Percentiles rank a stretch among this genome's conserved stretches.
Conservation (phyloP, 2,329 filamentous ascomycete species). For the Fusarium domesticum region DNA sequence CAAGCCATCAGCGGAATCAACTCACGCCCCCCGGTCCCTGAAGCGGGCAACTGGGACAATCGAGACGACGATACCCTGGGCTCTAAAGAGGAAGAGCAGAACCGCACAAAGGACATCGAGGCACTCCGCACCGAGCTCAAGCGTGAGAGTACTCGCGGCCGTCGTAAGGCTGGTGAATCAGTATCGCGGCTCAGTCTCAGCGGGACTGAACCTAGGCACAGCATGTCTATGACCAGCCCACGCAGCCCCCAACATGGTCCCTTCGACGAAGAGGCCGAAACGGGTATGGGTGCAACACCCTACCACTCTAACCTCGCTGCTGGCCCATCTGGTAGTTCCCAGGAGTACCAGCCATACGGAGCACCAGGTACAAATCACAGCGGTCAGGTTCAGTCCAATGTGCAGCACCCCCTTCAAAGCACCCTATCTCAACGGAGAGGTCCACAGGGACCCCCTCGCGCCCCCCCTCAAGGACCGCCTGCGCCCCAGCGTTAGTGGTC, state of each 20-base stretch:
- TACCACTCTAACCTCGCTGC: slow-evolving; percentile 32
- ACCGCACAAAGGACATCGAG: slow-evolving; percentile 39
- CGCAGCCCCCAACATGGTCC: slow-evolving; percentile 33
- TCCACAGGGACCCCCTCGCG: slow-evolving; percentile 16
- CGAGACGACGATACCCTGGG: slow-evolving; percentile 25
- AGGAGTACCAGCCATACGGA: slow-evolving; percentile 25
- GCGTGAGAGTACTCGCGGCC: slow-evolving; percentile 47
- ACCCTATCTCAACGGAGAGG: slow-evolving; percentile 13
- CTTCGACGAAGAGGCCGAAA: slow-evolving; percentile 46
- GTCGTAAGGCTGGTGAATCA: slow-evolving; percentile 48
- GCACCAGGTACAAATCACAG: slow-evolving; percentile 8
- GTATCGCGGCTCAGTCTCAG: slow-evolving; percentile 36
- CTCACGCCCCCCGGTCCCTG: slow-evolving; percentile 32
- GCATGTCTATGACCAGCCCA: slow-evolving; percentile 28
- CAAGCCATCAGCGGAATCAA: slow-evolving; percentile 47
- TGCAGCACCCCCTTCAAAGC: slow-evolving; percentile 20
- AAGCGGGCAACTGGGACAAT: slow-evolving; percentile 24
- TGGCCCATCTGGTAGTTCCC: slow-evolving; percentile 17
- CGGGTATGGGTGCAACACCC: slow-evolving; percentile 31
- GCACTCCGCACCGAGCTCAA: slow-evolving; percentile 38
- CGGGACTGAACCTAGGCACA: slow-evolving; percentile 23
- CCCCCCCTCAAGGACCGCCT: slow-evolving; percentile 29
- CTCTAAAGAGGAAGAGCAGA: slow-evolving; percentile 32
- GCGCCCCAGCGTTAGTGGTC: slow-evolving; percentile 27
- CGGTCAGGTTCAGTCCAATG: slow-evolving; percentile 18